Evolutionary conservation across 2,329 filamentous ascomycete genomes (phyloP).

Genomic region (Diaporthe citrichinensis): DNA sequence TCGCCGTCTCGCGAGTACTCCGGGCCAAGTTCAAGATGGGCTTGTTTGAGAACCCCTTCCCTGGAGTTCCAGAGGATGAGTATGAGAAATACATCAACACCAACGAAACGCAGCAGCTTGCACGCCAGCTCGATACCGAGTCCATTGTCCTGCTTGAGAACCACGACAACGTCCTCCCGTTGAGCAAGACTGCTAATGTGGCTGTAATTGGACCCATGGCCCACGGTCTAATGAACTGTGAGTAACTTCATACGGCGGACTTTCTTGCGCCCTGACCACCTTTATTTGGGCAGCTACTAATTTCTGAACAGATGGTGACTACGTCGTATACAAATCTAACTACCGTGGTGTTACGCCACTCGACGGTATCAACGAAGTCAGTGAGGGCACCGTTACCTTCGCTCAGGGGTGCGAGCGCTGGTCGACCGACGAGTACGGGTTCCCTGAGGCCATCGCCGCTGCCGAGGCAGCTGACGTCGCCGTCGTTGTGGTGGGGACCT

Average conservation of each 20-base stretch:
- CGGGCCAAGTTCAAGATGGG: conserved; percentile 78
- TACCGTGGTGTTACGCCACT: conserved; percentile 78
- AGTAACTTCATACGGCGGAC: background rate
- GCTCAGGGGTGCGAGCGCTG: conserved; percentile 80
- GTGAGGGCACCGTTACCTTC: conserved; percentile 74
- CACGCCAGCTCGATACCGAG: conserved; percentile 74
- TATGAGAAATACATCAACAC: conserved; percentile 74
- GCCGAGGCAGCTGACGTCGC: conserved; percentile 79
- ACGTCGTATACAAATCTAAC: conserved; percentile 76
- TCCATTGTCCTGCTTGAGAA: conserved; percentile 74
- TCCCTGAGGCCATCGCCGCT: conserved; percentile 74
- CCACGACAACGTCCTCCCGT: conserved; percentile 64
- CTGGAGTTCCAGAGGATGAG: conserved; percentile 68
- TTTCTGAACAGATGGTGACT: conserved; percentile 73
- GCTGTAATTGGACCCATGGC: conserved; percentile 84
- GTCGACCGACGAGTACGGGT: conserved; percentile 78
- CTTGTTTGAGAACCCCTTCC: conserved; percentile 79
- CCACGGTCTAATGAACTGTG: conserved; percentile 75
- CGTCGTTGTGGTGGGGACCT: conserved; percentile 81
- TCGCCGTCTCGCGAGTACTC: conserved; percentile 75
- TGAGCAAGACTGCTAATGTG: conserved; percentile 75
- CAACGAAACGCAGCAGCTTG: conserved; percentile 68
- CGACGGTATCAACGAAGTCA: conserved; percentile 75
- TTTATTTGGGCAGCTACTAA: background rate
- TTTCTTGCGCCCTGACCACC: no score